These are phyloP conservation scores for Kluyveromyces aestuarii DNA, from an alignment of 805 yeast species.

Conservation along the genomic window DNA sequence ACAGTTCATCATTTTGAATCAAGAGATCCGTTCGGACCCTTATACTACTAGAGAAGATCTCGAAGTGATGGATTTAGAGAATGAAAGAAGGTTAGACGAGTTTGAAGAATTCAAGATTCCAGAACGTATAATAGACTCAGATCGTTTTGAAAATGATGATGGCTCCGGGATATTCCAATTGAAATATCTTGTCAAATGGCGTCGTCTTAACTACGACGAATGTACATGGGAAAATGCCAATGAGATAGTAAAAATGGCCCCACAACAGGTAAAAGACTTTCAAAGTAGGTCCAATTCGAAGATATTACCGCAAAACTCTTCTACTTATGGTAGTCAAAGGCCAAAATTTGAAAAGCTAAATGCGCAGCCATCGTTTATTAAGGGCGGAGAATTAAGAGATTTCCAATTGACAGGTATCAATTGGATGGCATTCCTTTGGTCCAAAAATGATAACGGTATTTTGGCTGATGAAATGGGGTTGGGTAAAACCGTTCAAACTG, in stretches of 20 bases:
- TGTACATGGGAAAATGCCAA: conserved; percentile 96
- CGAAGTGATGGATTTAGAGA: conserved; percentile 87
- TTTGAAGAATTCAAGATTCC: conserved; percentile 75
- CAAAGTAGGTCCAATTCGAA: conserved; percentile 77
- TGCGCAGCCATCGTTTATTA: conserved; percentile 81
- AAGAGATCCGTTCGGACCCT: conserved; percentile 71
- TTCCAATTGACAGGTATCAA: conserved; percentile 96
- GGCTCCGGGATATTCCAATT: conserved; percentile 52
- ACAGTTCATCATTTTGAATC: conserved; percentile 62
- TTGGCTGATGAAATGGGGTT: conserved; percentile 98
- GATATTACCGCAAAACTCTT: conserved; percentile 73
- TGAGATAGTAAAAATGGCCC: conserved; percentile 75
- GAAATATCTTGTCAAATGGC: conserved; percentile 89
- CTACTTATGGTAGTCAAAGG: conserved; percentile 63
- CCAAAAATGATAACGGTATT: conserved; percentile 93
- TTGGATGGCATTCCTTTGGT: conserved; percentile 99
- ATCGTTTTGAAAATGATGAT: conserved; percentile 52
- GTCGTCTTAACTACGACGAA: conserved; percentile 84
- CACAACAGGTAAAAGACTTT: conserved; percentile 72
- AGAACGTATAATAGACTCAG: conserved; percentile 83
- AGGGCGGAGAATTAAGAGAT: conserved; percentile 87
- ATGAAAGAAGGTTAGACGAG: conserved; percentile 76
- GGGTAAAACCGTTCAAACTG: conserved; percentile 97
- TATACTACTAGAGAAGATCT: conserved; percentile 81
- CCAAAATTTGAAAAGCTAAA: conserved; percentile 85